phyloP scores from a whole-genome alignment of 164 flowering plant genomes.

The Buxus sempervirens region DNA sequence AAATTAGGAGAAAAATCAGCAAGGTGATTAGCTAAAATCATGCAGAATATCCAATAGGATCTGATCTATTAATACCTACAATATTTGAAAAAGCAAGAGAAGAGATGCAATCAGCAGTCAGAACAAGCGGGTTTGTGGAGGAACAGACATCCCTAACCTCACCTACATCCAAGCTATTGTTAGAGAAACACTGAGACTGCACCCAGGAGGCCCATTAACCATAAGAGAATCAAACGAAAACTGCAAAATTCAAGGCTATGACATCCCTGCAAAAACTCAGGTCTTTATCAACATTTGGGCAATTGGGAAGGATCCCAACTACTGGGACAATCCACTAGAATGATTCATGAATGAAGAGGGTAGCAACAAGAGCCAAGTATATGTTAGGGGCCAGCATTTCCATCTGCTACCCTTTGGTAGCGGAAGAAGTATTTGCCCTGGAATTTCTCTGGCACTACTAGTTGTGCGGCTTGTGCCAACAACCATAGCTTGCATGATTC shows the following conservation, averaged over 20 bases:
- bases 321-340: slow-evolving; percentile 44
- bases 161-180: slow-evolving; percentile 52
- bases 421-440: slow-evolving; percentile 59
- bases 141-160: slow-evolving; percentile 49
- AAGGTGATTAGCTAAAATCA: too few relatives aligned
- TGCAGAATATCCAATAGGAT: too few relatives aligned
- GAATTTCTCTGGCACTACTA: slow-evolving; percentile 36
- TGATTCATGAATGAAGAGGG: slow-evolving; percentile 35
- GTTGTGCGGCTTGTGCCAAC: slow-evolving; percentile 35
- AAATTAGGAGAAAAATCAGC: too few relatives aligned
- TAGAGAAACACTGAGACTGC: slow-evolving; percentile 50
- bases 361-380: slow-evolving; percentile 17
- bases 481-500: slow-evolving; percentile 38
- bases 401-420: slow-evolving; percentile 50
- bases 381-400: slow-evolving; percentile 40
- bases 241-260: slow-evolving; percentile 35
- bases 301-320: slow-evolving; percentile 37
- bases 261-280: slow-evolving; percentile 33
- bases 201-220: slow-evolving; percentile 41
- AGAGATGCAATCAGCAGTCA: slow-evolving; percentile 41
- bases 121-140: slow-evolving; percentile 28
- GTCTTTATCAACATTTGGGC: slow-evolving; percentile 46
- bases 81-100: slow-evolving; percentile 29
- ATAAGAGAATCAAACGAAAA: slow-evolving; percentile 28
- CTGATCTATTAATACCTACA: too few relatives aligned